Conservation (phyloP, 768 basidiomycete genomes). For the Phallus indusiatus region DNA sequence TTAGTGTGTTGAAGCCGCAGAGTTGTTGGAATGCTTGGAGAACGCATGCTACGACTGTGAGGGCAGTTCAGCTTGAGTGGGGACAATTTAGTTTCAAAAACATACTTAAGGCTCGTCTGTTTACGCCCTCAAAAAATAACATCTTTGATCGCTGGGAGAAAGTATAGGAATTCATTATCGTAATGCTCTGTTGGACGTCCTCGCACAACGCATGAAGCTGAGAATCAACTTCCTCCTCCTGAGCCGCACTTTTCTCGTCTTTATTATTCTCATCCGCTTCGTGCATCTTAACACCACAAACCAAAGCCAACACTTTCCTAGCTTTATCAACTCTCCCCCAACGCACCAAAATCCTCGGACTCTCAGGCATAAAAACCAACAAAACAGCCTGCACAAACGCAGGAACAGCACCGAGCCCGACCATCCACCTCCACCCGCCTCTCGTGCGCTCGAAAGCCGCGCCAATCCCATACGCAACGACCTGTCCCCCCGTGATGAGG, state of each 20-base stretch:
- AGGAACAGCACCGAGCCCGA: conserved; percentile 64
- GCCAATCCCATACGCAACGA: conserved; percentile 67
- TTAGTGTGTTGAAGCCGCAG: conserved; percentile 76
- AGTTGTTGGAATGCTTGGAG: conserved; percentile 81
- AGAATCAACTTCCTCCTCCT: conserved; percentile 26
- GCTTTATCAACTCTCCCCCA: conserved; percentile 43
- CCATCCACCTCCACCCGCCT: conserved; percentile 79
- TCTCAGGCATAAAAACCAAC: conserved; percentile 65
- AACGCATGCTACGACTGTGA: conserved; percentile 61
- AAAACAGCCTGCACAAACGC: conserved; percentile 53
- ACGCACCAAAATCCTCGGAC: conserved; percentile 62
- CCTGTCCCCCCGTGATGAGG: conserved; percentile 73
- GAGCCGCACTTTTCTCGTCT: conserved; percentile 49
- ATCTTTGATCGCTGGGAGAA: conserved; percentile 46
- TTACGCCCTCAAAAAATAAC: conserved; percentile 46
- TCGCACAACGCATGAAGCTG: conserved; percentile 15
- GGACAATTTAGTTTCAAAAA: conserved; percentile 7
- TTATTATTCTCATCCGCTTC: conserved; percentile 30
- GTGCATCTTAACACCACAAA: background rate
- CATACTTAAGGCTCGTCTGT: conserved; percentile 62
- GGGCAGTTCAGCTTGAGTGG: background rate
- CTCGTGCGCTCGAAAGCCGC: conserved; percentile 51
- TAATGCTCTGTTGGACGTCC: conserved; percentile 51
- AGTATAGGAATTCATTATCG: conserved; percentile 53
- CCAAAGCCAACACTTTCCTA: conserved; percentile 18